Conservation (phyloP, 768 basidiomycete species). For the Filobasidium wieringae region DNA sequence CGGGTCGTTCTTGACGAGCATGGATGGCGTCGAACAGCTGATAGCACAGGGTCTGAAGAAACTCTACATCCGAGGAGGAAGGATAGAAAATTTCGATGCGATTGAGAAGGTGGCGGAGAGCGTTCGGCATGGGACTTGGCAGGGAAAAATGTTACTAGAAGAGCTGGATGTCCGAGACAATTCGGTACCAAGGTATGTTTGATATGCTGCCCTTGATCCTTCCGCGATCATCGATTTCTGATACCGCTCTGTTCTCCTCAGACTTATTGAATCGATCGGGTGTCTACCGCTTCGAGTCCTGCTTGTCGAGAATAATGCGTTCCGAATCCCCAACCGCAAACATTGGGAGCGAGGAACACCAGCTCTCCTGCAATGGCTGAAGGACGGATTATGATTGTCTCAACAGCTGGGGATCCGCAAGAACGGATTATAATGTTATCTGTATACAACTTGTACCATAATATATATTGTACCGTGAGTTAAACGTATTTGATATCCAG, state of each 20-base stretch:
- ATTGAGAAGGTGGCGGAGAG: slow-evolving; percentile 6
- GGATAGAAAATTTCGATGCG: background rate
- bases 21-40: slow-evolving; percentile 2
- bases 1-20: slow-evolving; percentile 6
- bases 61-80: background rate
- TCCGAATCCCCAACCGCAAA: slow-evolving; percentile 12
- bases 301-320: slow-evolving; percentile 20
- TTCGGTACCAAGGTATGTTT: background rate
- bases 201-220: background rate
- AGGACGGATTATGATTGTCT: background rate
- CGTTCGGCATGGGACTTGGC: background rate
- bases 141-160: background rate
- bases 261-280: slow-evolving; percentile 13
- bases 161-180: slow-evolving; percentile 17
- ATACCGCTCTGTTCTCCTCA: background rate
- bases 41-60: slow-evolving; percentile 6
- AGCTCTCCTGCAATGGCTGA: slow-evolving; percentile 12
- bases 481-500: background rate
- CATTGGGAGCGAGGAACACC: slow-evolving; percentile 19
- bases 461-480: background rate
- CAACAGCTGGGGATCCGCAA: too few species aligned
- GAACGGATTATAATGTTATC: background rate
- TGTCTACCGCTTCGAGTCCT: slow-evolving; percentile 15
- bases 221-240: background rate
- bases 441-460: background rate